Base-by-base conservation (phyloP, 176 grass and related monocot species). In the Areca catechu region DNA sequence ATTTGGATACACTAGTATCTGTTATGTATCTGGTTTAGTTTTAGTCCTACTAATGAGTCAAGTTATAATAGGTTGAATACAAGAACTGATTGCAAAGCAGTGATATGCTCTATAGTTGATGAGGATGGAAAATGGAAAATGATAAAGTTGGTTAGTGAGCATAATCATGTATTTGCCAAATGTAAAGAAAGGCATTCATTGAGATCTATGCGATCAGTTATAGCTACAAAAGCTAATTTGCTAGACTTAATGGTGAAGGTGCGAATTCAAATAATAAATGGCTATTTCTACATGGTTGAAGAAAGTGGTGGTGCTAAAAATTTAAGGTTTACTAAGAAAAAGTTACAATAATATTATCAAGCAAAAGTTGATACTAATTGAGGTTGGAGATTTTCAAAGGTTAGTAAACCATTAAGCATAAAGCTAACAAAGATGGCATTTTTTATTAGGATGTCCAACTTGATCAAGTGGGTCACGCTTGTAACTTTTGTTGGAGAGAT, bases 401-500 rank as follows among this genome's bases (percentile, higher is more conserved):
- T 59, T 90, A 48, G 74, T 90, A 22, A 79, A 57, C 66, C 71
- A 76, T 22, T 16, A 90, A 79, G 61, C 81, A 25, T 53, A 85
- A 82, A 53, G 71, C 70, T 56, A 79, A 82, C 47, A 50, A 73
- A 70, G 86, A 90, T 64, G 78, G 78, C 10, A 82, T 90, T 77
- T 90, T 90, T 30, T 90, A 75, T 74, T 90, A 82, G 86, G 86
- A 51, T 14, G 49, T 51, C 15, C 49, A 15, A 51, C 28, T 84
- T 21, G 89, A 93, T 49, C 57, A 53, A 73, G 77, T 55, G 55
- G 74, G 80, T 20, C 76, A 61, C 52, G 80, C 72, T 72, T 67
- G 61, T 74, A 88, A 84, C 81, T 81, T 87, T 66, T 88, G 83
- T 56, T 93, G 89, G 89, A 71, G 83, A 22, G 80, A 93, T 60